phyloP scores from a whole-genome alignment of 2,329 filamentous ascomycete species.

The Sodiomyces alkalinus region DNA sequence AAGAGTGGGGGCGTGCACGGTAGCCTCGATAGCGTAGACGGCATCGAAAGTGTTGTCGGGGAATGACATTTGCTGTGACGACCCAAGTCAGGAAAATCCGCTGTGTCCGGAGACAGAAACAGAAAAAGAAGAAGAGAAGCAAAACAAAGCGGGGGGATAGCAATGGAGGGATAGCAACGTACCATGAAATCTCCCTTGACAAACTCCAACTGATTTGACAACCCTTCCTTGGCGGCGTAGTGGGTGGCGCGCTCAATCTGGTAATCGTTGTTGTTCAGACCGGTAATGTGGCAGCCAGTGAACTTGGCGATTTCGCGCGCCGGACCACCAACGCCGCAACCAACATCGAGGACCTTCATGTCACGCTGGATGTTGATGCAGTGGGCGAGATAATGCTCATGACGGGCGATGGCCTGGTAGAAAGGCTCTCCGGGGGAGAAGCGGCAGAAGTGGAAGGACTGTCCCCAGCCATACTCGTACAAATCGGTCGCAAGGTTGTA shows the following conservation, averaged over 20 bases:
- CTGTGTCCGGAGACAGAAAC: too few species aligned
- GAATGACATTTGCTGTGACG: constrained; percentile 68
- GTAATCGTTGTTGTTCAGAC: constrained; percentile 96
- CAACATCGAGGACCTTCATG: constrained; percentile 85
- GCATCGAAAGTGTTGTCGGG: constrained; percentile 79
- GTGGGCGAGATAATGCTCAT: constrained; percentile 89
- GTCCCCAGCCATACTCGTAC: constrained; percentile 89
- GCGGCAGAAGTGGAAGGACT: constrained; percentile 90
- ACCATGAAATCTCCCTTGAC: constrained; percentile 91
- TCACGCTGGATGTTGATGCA: constrained; percentile 65
- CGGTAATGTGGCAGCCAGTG: constrained; percentile 68
- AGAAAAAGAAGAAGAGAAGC: background rate
- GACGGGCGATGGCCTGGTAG: constrained; percentile 75
- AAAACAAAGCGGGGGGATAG: background rate
- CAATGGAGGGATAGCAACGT: constrained; percentile 6
- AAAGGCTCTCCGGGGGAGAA: constrained; percentile 76
- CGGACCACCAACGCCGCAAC: constrained; percentile 88
- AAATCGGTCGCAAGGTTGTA: constrained; percentile 86
- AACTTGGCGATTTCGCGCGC: constrained; percentile 90
- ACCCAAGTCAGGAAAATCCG: too few species aligned
- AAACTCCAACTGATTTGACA: constrained; percentile 62
- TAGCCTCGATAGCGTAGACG: constrained; percentile 90
- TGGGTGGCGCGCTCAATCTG: constrained; percentile 76
- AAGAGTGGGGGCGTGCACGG: constrained; percentile 75
- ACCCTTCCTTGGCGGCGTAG: constrained; percentile 65